Evolutionary conservation across 352 stramenopile genomes (phyloP).

Genomic region (Elongisporangium prolatum): DNA sequence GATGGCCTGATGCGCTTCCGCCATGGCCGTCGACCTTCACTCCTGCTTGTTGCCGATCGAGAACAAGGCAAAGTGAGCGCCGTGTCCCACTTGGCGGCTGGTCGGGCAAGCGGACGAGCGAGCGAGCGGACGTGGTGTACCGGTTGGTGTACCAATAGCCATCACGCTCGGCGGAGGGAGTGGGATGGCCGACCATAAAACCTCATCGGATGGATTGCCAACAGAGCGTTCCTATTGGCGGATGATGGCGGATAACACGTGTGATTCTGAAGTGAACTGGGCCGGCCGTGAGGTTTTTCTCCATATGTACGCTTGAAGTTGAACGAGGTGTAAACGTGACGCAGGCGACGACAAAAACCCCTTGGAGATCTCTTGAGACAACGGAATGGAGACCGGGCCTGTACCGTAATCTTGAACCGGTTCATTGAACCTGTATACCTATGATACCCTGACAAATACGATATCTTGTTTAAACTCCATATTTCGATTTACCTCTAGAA

Average conservation of each 20-base stretch:
- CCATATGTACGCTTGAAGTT: conserved; percentile 50
- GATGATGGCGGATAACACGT: neutral
- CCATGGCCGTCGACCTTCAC: conserved; percentile 33
- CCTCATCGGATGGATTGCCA: neutral
- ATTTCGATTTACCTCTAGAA: neutral
- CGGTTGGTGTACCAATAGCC: neutral
- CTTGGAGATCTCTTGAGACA: conserved; percentile 4
- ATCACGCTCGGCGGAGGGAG: neutral
- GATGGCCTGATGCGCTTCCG: conserved; percentile 82
- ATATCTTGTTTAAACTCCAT: neutral
- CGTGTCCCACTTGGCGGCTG: neutral
- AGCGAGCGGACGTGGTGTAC: neutral
- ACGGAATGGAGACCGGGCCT: neutral
- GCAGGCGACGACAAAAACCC: conserved; percentile 35
- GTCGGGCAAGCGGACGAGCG: neutral
- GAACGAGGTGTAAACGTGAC: conserved; percentile 42
- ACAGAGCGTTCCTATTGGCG: neutral
- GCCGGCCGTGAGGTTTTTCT: conserved; percentile 10
- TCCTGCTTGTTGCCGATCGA: conserved; percentile 4
- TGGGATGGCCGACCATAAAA: neutral
- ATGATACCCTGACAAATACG: neutral
- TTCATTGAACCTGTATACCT: neutral
- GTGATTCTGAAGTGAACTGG: conserved; percentile 9
- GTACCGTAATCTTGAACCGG: neutral
- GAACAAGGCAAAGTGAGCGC: conserved; percentile 1